Base-by-base conservation (phyloP, 768 basidiomycete genomes). In the Lactarius hengduanensis region DNA sequence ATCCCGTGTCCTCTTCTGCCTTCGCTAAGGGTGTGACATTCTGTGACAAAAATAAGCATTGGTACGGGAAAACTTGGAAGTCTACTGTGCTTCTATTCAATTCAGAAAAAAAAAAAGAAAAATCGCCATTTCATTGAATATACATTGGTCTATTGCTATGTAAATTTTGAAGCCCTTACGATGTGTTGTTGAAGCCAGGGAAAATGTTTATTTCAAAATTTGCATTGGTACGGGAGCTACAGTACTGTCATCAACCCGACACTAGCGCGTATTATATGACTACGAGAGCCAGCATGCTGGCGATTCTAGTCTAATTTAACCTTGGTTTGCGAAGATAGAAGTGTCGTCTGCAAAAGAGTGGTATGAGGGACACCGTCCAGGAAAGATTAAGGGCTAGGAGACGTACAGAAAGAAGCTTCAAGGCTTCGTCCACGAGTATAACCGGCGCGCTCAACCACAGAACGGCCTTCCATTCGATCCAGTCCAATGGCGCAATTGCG, bases 391-490 rank as follows among this genome's bases (percentile, higher is more conserved):
- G 22, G 22, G 7, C 11, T 18, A 1, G 9, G 43, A 54, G 43
- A 75, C 88, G 76, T 72, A 91, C 91, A 71, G 91, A 84, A 62
- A 91, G 76, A 69, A 90, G 87, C 76, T 98, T 98, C 74, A 98
- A 80, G 30, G 90, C 72, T 77, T 98, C 97, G 77, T 98, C 96
- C 57, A 98, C 88, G 57, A 91, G 60, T 45, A 99, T 74, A 40
- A 99, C 94, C 22, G 96, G 96, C 7, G 86, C 87, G 70, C 92
- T 94, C 69, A 98, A 82, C 71, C 82, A 85, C 67, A 99, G 76
- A 10, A 99, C 96, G 20, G 94, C 95, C 76, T 89, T 87, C 96
- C 96, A 99, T 77, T 99, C 96, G 26, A 76, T 77, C 91, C 89
- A 94, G 81, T 98, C 96, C 67, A 99, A 83, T 4, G 96, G 94